Evolutionary conservation across 768 basidiomycete genomes (phyloP).

Genomic region (Sporobolomyces pararoseus): DNA sequence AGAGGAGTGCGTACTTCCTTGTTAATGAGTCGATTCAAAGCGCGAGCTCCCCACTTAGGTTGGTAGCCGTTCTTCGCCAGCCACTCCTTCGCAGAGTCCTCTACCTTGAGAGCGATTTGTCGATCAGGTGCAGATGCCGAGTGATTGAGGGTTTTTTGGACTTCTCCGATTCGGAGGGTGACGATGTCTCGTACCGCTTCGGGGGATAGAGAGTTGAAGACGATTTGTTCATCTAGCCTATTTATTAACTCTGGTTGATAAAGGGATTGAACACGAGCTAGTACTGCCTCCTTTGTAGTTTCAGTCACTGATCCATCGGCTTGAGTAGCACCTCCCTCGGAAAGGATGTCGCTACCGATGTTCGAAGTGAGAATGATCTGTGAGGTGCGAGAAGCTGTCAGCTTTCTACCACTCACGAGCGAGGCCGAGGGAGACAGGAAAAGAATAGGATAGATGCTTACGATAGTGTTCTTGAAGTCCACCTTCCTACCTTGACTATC

Average conservation of each 20-base stretch:
- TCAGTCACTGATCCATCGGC: conserved; percentile 34
- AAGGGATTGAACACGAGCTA: conserved; percentile 13
- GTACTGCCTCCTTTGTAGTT: conserved; percentile 9
- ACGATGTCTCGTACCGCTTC: conserved; percentile 75
- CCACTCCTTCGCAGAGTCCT: conserved; percentile 65
- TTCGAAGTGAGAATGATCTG: conserved; percentile 39
- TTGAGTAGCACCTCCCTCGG: background rate
- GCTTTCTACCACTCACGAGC: no score
- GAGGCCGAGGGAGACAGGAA: conserved; percentile 48
- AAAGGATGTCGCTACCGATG: conserved; percentile 47
- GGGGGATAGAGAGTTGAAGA: conserved; percentile 71
- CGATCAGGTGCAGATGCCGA: conserved; percentile 63
- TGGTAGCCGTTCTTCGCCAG: conserved; percentile 73
- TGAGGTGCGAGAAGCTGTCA: conserved; percentile 12
- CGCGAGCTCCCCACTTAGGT: conserved; percentile 79
- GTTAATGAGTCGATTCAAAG: conserved; percentile 81
- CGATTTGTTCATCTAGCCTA: conserved; percentile 50
- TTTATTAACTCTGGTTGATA: conserved; percentile 46
- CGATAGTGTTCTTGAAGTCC: conserved; percentile 49
- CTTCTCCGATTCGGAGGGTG: conserved; percentile 69
- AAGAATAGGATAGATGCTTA: conserved; percentile 41
- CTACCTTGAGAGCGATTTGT: conserved; percentile 72
- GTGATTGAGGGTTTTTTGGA: conserved; percentile 71
- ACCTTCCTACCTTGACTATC: conserved; percentile 51
- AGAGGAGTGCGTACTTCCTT: conserved; percentile 26